These are phyloP conservation scores for Coniferiporia sulphurascens DNA, from an alignment of 1,284 basidiomycete species.

Conservation along the genomic window DNA sequence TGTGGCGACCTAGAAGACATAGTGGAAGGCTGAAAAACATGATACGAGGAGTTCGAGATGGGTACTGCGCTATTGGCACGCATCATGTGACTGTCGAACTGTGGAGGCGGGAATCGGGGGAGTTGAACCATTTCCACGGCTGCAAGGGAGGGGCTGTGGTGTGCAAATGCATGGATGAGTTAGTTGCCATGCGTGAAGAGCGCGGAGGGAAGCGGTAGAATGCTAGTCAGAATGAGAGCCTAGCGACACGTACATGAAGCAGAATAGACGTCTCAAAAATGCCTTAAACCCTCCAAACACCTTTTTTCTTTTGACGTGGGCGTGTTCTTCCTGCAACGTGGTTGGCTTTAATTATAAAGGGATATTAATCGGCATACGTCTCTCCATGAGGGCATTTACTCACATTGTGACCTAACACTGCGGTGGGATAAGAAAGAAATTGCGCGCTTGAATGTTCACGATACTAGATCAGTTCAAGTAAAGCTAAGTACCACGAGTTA, in stretches of 20 bases:
- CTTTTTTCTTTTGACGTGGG: background rate
- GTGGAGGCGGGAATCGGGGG: background rate
- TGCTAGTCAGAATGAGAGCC: no score
- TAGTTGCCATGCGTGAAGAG: background rate
- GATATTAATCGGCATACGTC: no score
- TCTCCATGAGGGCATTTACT: background rate
- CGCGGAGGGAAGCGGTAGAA: background rate
- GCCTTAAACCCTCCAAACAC: background rate
- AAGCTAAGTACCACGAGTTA: background rate
- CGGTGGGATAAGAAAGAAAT: background rate
- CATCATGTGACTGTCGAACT: background rate
- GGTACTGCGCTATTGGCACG: background rate
- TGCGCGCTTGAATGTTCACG: background rate
- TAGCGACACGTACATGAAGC: background rate
- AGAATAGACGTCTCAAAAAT: slow-evolving; percentile 2
- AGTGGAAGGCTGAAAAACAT: no score
- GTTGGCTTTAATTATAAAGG: no score
- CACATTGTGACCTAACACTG: background rate
- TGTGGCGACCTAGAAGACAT: no score
- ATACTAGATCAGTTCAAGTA: background rate
- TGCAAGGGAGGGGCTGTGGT: background rate
- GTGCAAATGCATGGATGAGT: background rate
- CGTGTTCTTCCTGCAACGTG: background rate
- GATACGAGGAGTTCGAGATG: background rate
- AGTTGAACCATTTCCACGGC: background rate